Evolutionary conservation across 768 basidiomycete genomes (phyloP).

Genomic region (Suillus brevipes): DNA sequence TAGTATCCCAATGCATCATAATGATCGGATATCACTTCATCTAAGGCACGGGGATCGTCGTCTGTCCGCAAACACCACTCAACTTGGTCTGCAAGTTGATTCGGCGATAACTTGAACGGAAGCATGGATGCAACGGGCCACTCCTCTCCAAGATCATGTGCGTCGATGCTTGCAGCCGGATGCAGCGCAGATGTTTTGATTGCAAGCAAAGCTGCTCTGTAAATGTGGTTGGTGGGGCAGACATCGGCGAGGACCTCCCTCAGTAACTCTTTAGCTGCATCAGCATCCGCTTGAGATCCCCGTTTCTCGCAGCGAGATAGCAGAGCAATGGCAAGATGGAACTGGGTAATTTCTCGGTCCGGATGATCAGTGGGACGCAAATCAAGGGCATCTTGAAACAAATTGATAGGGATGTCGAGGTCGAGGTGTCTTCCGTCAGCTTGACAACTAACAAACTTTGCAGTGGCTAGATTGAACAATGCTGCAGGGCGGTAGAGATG

Average conservation of each 20-base stretch:
- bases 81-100: background rate
- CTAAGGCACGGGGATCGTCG: background rate
- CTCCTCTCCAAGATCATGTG: background rate
- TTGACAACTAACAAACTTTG: background rate
- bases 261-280: background rate
- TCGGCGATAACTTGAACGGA: background rate
- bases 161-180: background rate
- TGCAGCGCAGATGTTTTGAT: background rate
- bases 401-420: background rate
- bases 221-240: background rate
- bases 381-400: background rate
- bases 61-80: background rate
- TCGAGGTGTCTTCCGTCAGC: background rate
- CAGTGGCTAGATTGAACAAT: background rate
- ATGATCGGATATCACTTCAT: background rate
- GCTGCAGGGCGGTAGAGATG: background rate
- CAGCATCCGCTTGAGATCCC: background rate
- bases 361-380: background rate
- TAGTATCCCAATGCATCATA: background rate
- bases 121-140: background rate
- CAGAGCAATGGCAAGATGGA: background rate
- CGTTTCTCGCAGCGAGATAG: background rate
- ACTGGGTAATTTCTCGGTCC: background rate
- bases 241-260: background rate
- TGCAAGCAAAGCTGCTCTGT: background rate